Percentiles rank a stretch among this genome's conserved stretches.
Evolutionary conservation across 352 stramenopile genomes (phyloP).

Genomic region (Pythium myriotylum): DNA sequence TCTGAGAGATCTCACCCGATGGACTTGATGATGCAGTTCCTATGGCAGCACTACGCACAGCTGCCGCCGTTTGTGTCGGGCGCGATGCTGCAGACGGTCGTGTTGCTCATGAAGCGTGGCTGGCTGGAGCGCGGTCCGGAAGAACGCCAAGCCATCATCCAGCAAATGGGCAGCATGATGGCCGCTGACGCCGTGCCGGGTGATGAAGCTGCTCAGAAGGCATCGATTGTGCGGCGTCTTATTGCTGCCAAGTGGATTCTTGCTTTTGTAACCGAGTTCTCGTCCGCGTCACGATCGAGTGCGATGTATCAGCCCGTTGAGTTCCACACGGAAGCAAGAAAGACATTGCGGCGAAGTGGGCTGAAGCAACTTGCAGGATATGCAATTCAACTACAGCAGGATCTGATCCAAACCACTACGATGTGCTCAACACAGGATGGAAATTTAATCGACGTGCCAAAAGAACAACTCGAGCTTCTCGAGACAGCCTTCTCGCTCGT

Average conservation of each 20-base stretch:
- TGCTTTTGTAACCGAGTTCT: conserved; percentile 86
- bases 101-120: conserved; percentile 79
- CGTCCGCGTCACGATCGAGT: conserved; percentile 71
- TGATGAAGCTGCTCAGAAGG: background rate
- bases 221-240: conserved; percentile 39
- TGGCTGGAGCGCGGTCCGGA: conserved; percentile 68
- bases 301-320: conserved; percentile 83
- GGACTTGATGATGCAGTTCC: conserved; percentile 80
- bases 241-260: conserved; percentile 82
- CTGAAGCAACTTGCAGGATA: conserved; percentile 66
- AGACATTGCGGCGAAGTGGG: conserved; percentile 57
- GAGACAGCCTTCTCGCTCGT: conserved; percentile 77
- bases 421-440: conserved; percentile 41
- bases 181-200: conserved; percentile 5
- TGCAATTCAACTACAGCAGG: conserved; percentile 66
- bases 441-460: conserved; percentile 39
- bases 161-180: conserved; percentile 78
- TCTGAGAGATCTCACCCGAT: conserved; percentile 55
- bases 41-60: conserved; percentile 58
- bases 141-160: conserved; percentile 59
- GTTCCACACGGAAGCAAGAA: conserved; percentile 79
- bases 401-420: conserved; percentile 71
- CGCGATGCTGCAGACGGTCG: conserved; percentile 67
- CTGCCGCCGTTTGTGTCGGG: conserved; percentile 64
- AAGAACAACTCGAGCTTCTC: conserved; percentile 72